Conservation (phyloP, 768 basidiomycete species). For the Amanita fuliginea region DNA sequence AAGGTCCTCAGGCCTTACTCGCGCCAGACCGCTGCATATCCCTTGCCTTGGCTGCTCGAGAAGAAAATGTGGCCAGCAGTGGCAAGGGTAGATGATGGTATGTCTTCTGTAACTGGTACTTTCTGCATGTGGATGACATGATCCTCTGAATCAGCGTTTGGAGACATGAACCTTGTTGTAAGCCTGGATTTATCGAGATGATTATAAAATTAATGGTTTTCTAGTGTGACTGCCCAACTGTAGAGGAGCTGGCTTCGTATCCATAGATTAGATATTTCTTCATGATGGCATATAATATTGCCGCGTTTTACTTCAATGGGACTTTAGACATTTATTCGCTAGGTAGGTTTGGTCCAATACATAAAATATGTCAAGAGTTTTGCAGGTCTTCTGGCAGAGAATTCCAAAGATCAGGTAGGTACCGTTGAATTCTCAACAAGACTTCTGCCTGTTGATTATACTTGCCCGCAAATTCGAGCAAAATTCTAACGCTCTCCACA, state of each 20-base stretch:
- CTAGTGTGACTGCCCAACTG: constrained; percentile 80
- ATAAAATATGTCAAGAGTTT: constrained; percentile 10
- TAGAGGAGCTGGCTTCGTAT: constrained; percentile 55
- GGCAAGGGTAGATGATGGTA: constrained; percentile 88
- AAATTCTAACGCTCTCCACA: constrained; percentile 34
- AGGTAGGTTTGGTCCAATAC: constrained; percentile 11
- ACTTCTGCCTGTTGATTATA: constrained; percentile 32
- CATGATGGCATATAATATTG: neutral
- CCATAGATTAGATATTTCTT: constrained; percentile 10
- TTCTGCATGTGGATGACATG: constrained; percentile 1
- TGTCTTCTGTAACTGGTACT: constrained; percentile 14
- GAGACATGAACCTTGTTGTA: constrained; percentile 84
- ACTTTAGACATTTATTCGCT: constrained; percentile 33
- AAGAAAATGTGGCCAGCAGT: constrained; percentile 98
- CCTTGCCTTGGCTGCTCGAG: constrained; percentile 68
- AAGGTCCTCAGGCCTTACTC: constrained; percentile 61
- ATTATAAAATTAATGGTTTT: constrained; percentile 7
- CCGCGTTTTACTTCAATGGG: constrained; percentile 8
- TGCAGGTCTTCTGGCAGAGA: constrained; percentile 16
- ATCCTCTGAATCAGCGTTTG: constrained; percentile 50
- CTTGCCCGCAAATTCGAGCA: constrained; percentile 43
- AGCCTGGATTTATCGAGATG: constrained; percentile 21
- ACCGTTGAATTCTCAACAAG: constrained; percentile 29
- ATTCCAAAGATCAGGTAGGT: constrained; percentile 29
- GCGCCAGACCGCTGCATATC: constrained; percentile 85